These are phyloP conservation scores for Solanum clarkiae DNA, from an alignment of 257 asterid genomes.

Conservation along the genomic window DNA sequence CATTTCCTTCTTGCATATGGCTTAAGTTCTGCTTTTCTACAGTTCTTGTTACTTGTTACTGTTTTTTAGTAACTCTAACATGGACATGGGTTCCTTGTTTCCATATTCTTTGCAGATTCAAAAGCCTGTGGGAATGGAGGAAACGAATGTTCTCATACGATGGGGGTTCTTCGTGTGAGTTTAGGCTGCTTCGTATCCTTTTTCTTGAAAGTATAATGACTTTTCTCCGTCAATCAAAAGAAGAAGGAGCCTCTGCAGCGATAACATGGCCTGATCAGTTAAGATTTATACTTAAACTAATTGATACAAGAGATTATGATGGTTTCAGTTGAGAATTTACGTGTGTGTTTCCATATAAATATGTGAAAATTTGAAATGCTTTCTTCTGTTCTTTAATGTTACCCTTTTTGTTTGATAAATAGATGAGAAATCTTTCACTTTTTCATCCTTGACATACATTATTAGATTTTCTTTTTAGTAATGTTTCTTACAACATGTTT, in stretches of 20 bases:
- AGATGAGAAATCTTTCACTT: neutral
- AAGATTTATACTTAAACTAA: no score
- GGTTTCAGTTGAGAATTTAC: no score
- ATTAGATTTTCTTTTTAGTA: conserved; percentile 57
- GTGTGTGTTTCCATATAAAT: neutral
- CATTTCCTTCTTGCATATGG: neutral
- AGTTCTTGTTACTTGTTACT: neutral
- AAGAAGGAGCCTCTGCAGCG: no score
- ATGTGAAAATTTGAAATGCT: neutral
- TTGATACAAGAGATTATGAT: no score
- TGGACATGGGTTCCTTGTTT: neutral
- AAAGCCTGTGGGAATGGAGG: conserved; percentile 59
- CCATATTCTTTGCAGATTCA: conserved; percentile 37
- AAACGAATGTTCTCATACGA: conserved; percentile 55
- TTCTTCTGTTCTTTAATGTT: neutral
- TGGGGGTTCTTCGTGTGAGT: conserved; percentile 96
- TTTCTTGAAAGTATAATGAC: neutral
- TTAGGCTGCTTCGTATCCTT: conserved; percentile 91
- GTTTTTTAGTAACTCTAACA: neutral
- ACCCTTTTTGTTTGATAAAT: neutral
- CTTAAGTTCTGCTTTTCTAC: neutral
- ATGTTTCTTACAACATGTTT: conserved; percentile 60
- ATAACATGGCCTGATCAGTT: no score
- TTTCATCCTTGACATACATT: conserved; percentile 31
- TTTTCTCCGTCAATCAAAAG: no score